Conservation (phyloP, 139 green algal genomes). For the Micromonas commoda region DNA sequence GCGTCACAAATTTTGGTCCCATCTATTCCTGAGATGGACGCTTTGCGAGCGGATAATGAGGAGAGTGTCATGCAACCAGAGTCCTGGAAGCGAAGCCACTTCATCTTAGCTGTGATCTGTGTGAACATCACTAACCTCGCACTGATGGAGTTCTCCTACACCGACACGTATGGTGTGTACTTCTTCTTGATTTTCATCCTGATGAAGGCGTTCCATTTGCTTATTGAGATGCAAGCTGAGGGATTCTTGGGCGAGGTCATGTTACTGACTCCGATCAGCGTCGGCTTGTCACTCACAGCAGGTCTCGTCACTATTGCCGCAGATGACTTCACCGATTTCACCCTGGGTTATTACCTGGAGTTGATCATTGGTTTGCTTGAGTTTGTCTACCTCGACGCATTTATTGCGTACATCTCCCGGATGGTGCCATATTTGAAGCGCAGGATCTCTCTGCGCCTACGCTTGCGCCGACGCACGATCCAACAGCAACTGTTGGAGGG, state of each 20-base stretch:
- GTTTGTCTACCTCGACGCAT: conserved; percentile 22
- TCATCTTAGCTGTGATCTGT: conserved; percentile 5
- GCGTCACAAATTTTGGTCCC: conserved; percentile 24
- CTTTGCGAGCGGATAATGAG: not conserved
- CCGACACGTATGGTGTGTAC: conserved; percentile 10
- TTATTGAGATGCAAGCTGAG: conserved; percentile 11
- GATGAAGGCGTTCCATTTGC: conserved; percentile 25
- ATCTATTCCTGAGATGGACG: not conserved
- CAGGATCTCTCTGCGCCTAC: not conserved
- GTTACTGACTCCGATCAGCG: not conserved
- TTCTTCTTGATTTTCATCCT: conserved; percentile 30
- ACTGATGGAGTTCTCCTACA: conserved; percentile 35
- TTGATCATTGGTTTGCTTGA: conserved; percentile 7
- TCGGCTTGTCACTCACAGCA: conserved; percentile 1
- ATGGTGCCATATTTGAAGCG: not conserved
- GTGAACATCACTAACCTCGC: conserved; percentile 11
- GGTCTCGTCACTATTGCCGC: conserved; percentile 27
- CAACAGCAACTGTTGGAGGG: not conserved
- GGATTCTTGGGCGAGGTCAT: conserved; percentile 19
- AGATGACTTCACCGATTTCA: conserved; percentile 37
- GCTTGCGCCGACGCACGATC: conserved; percentile 1
- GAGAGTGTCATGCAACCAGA: conserved; percentile 17
- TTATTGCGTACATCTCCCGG: not conserved
- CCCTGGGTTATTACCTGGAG: conserved; percentile 23
- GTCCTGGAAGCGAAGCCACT: conserved; percentile 28